Base-by-base conservation (phyloP, 805 yeast genomes). In the Saccharomycodes ludwigii region DNA sequence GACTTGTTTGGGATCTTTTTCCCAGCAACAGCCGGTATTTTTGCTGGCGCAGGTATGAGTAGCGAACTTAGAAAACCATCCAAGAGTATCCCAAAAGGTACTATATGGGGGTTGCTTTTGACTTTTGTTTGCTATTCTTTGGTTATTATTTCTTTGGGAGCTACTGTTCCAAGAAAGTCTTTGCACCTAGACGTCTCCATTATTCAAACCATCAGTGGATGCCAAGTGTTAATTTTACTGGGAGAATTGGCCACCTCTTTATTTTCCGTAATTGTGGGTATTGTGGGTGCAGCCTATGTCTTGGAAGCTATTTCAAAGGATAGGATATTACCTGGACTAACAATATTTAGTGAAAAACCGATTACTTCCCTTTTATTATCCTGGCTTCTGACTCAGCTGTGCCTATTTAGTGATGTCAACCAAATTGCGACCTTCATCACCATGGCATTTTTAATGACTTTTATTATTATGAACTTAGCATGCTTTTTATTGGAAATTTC, bases 1-100 rank as follows among this genome's bases (percentile, higher is more conserved):
- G 79, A 81, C 50, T 57, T 93, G 40, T 91, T 91, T 67, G 97
- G 97, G 3, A 82, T 91, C 27, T 84, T 91, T 52, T 91, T 91
- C 61, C 96, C 98, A 8, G 95, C 98, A 1, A 88, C 98, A 0
- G 95, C 97, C 5, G 99, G 99, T 36, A 86, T 91, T 18, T 78
- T 91, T 54, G 97, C 98, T 3, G 99, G 99, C 12, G 96, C 98
- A 2, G 81, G 94, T 16, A 91, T 91, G 99, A 84, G 95, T 24
- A 97, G 98, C 13, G 95, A 85, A 44, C 64, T 91, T 40, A 61
- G 69, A 34, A 74, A 69, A 34, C 99, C 99, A 0, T 83, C 95
- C 0, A 73, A 70, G 45, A 73, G 94, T 1, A 91, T 91, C 28
- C 98, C 99, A 1, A 66, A 68, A 38, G 99, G 99, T n/a, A 91